Percentiles rank a stretch among this genome's conserved stretches.
These are phyloP conservation scores for Ceratobasidium sp. DNA, from an alignment of 1,284 basidiomycete species.

Conservation along the genomic window DNA sequence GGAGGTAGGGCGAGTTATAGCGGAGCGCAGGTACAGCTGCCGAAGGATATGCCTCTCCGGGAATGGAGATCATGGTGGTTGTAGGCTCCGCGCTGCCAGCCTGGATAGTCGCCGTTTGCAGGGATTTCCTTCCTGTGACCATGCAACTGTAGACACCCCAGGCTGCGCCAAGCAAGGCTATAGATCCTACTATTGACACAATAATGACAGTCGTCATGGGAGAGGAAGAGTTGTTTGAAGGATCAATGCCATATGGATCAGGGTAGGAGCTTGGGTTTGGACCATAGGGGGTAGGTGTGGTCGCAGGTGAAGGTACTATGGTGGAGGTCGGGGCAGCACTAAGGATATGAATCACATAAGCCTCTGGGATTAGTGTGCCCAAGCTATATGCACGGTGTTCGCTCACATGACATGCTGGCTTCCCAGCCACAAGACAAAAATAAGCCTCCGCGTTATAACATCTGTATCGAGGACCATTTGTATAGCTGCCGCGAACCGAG, in stretches of 20 bases:
- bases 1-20: constrained; percentile 5
- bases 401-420: constrained; percentile 12
- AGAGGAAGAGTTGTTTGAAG: neutral
- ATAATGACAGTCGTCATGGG: constrained; percentile 24
- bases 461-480: neutral
- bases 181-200: constrained; percentile 13
- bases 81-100: neutral
- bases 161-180: neutral
- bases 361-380: neutral
- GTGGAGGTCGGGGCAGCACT: constrained; percentile 16
- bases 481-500: neutral
- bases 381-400: neutral
- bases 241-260: constrained; percentile 1
- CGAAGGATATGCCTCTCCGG: constrained; percentile 10
- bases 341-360: neutral
- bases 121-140: neutral
- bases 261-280: constrained; percentile 9
- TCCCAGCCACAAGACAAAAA: neutral
- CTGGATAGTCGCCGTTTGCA: neutral
- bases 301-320: neutral
- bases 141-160: constrained; percentile 18
- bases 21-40: constrained; percentile 24
- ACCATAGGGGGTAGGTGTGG: neutral
- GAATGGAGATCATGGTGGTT: constrained; percentile 22
- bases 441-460: constrained; percentile 14